These are phyloP conservation scores for Sporothrix brunneoviolacea DNA, from an alignment of 2,329 filamentous ascomycete species.

Conservation along the genomic window DNA sequence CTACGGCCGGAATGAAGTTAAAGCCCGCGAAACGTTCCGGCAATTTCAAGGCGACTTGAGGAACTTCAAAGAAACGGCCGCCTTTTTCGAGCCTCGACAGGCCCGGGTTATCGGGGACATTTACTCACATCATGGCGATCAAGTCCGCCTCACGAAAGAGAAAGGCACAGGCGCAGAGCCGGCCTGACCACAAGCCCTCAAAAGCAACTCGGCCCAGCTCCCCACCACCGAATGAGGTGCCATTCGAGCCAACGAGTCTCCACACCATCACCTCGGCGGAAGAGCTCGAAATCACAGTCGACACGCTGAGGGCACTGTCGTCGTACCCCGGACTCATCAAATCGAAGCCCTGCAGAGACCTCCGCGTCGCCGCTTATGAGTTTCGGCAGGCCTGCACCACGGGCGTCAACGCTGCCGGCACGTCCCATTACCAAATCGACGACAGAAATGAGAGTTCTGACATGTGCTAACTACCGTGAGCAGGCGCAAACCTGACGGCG, in stretches of 20 bases:
- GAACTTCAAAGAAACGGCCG: too few relatives aligned
- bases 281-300: conserved; percentile 60
- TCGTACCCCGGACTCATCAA: conserved; percentile 58
- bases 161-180: conserved; percentile 24
- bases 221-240: conserved; percentile 26
- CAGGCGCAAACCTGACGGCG: conserved; percentile 57
- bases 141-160: conserved; percentile 43
- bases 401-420: conserved; percentile 52
- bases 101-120: too few relatives aligned
- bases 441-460: not conserved
- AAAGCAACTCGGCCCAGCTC: conserved; percentile 21
- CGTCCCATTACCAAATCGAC: conserved; percentile 7
- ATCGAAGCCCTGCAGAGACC: conserved; percentile 59
- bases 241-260: conserved; percentile 42
- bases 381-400: conserved; percentile 64
- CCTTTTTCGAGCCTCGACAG: too few relatives aligned
- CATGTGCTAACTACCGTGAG: conserved; percentile 24
- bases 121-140: conserved; percentile 10
- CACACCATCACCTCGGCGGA: conserved; percentile 52
- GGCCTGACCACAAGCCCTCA: not conserved
- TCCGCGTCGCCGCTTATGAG: conserved; percentile 60
- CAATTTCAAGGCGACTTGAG: too few relatives aligned
- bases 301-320: conserved; percentile 53
- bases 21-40: too few relatives aligned
- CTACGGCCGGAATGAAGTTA: too few relatives aligned